Conservation (phyloP, 2,329 filamentous ascomycete species). For the Fusarium foetens region DNA sequence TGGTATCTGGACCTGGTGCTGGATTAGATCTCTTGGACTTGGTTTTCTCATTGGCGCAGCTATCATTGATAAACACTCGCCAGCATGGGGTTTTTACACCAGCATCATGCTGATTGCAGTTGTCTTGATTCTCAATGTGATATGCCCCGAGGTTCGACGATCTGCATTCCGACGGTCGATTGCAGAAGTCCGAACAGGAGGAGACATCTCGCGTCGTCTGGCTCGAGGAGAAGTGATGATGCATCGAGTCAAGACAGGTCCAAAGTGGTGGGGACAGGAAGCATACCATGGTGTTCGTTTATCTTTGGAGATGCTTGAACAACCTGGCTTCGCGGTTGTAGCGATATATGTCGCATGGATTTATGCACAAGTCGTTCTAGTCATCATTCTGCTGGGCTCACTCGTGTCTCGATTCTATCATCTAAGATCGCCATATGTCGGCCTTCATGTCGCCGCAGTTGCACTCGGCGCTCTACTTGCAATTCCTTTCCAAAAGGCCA, state of each 20-base stretch:
- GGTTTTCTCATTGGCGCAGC: slow-evolving; percentile 78
- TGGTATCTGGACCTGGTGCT: slow-evolving; percentile 81
- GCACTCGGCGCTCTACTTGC: slow-evolving; percentile 75
- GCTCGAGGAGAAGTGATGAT: slow-evolving; percentile 80
- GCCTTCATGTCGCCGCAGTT: slow-evolving; percentile 72
- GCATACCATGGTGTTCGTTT: slow-evolving; percentile 75
- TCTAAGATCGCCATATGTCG: slow-evolving; percentile 72
- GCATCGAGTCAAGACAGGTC: slow-evolving; percentile 76
- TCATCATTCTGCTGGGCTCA: slow-evolving; percentile 77
- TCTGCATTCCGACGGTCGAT: slow-evolving; percentile 75
- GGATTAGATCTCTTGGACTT: slow-evolving; percentile 75
- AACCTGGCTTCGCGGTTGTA: slow-evolving; percentile 78
- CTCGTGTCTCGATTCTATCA: slow-evolving; percentile 75
- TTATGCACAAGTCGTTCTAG: slow-evolving; percentile 78
- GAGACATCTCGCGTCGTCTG: slow-evolving; percentile 66
- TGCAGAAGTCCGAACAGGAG: slow-evolving; percentile 67
- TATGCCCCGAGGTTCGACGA: slow-evolving; percentile 77
- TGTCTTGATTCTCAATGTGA: slow-evolving; percentile 74
- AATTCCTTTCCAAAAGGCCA: slow-evolving; percentile 78
- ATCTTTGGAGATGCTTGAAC: slow-evolving; percentile 75
- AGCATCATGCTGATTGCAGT: slow-evolving; percentile 73
- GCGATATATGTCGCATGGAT: slow-evolving; percentile 81
- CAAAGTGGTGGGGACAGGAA: slow-evolving; percentile 81
- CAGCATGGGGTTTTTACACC: slow-evolving; percentile 81
- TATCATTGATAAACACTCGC: slow-evolving; percentile 71